Base-by-base conservation (phyloP, 192 early-diverging fungal species). In the Backusella psychrophila region DNA sequence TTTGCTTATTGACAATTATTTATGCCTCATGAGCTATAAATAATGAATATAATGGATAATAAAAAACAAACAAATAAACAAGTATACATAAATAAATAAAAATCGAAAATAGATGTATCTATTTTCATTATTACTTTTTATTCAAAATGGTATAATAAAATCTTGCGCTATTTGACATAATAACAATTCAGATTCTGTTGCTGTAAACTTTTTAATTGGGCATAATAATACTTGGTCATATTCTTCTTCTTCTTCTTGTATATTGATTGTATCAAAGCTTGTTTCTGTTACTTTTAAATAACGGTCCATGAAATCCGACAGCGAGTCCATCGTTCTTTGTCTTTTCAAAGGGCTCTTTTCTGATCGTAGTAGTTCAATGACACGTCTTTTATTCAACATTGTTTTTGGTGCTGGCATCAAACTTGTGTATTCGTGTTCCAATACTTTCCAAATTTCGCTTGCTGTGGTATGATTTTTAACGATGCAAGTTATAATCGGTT, bases 1-100 rank as follows among this genome's bases (percentile, higher is more conserved):
- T 75, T 75, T 67, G n/a, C 21, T n/a, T 63, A 56, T 56, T 74
- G 38, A 74, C 70, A 46, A 9, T 39, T 29, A 4, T 49, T 72
- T 63, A 63, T 63, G 12, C 56, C 56, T 63, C 56, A 63, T 63
- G 56, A 23, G 56, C 12, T 63, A 63, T 63, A 63, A 63, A 63
- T 29, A 63, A 29, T 29, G 9, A 26, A 29, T 29, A 29, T 63
- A 26, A 63, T 63, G 29, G 2, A 63, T 63, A 29, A 29, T n/a
- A 33, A 33, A 33, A 33, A 33, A 33, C 3, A 63, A 21, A 26
- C 23, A 59, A 59, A 59, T 3, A 59, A 59, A 29, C 17, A 59
- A 59, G 7, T 39, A 59, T 59, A 59, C 26, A 23, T 19, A 56
- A 21, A 59, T 11, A 26, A 59, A 11, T 59, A 59, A 26, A 26